phyloP scores from a whole-genome alignment of 495 filamentous ascomycete genomes.

The Staphylotrichum longicolle region DNA sequence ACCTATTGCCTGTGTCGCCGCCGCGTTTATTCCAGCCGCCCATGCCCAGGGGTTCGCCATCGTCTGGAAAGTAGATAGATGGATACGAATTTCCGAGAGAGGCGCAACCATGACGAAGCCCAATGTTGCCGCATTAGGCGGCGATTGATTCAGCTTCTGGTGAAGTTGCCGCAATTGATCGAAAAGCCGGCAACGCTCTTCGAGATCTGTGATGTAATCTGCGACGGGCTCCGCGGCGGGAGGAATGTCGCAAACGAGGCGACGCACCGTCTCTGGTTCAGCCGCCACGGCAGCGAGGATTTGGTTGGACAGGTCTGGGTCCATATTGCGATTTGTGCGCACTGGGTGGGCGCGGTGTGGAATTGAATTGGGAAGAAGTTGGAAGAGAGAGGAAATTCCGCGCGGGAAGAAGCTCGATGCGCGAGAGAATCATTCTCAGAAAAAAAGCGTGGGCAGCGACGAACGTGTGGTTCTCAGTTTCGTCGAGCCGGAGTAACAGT shows the following conservation, averaged over 20 bases:
- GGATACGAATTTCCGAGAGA: slow-evolving; percentile 9
- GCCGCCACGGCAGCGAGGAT: not conserved
- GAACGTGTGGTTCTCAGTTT: no score
- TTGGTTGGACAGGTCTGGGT: no score
- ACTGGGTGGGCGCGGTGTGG: no score
- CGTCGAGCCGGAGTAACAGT: no score
- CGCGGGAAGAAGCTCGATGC: no score
- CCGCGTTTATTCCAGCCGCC: not conserved
- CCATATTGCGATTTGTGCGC: no score
- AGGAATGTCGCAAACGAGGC: not conserved
- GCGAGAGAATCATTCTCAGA: no score
- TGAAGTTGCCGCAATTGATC: slow-evolving; percentile 7
- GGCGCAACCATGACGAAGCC: slow-evolving; percentile 19
- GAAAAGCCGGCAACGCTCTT: slow-evolving; percentile 6
- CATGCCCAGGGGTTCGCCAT: not conserved
- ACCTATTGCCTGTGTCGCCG: not conserved
- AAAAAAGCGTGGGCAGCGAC: no score
- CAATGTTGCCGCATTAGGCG: slow-evolving; percentile 13
- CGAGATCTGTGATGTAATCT: not conserved
- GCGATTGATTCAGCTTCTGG: not conserved
- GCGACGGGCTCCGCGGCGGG: not conserved
- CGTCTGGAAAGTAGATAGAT: not conserved
- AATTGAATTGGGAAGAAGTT: no score
- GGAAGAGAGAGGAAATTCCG: no score
- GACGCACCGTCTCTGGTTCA: not conserved